phyloP scores from a whole-genome alignment of 352 stramenopile species.

The Phytophthora kernoviae region DNA sequence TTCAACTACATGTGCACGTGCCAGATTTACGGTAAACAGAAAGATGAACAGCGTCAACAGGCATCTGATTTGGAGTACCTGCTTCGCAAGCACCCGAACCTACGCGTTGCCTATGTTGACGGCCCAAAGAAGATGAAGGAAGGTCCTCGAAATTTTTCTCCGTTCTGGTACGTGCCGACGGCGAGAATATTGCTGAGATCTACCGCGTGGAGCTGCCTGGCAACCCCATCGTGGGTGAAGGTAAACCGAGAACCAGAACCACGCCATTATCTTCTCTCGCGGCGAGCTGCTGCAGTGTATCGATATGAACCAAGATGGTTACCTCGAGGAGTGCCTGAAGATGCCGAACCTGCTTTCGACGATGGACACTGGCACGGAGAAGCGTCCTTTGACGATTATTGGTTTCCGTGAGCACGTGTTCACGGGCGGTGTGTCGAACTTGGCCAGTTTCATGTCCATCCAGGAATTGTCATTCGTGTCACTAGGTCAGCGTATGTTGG shows the following conservation, averaged over 20 bases:
- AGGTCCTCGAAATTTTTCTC: constrained; percentile 86
- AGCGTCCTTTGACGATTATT: constrained; percentile 82
- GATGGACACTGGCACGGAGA: constrained; percentile 70
- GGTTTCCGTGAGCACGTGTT: constrained; percentile 90
- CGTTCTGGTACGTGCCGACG: constrained; percentile 73
- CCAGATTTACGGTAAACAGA: constrained; percentile 89
- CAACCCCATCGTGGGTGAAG: constrained; percentile 87
- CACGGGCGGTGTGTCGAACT: constrained; percentile 81
- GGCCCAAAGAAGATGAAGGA: constrained; percentile 90
- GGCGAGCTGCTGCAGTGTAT: constrained; percentile 90
- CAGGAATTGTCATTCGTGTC: constrained; percentile 88
- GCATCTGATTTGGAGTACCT: constrained; percentile 79
- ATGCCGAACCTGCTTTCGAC: constrained; percentile 89
- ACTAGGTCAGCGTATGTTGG: constrained; percentile 85
- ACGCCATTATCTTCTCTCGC: constrained; percentile 87
- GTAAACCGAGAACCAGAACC: constrained; percentile 91
- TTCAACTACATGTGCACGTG: constrained; percentile 91
- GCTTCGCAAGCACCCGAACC: constrained; percentile 77
- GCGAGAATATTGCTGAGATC: constrained; percentile 79
- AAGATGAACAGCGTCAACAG: constrained; percentile 84
- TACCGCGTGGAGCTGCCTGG: constrained; percentile 85
- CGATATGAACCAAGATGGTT: constrained; percentile 91
- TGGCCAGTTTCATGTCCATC: constrained; percentile 89
- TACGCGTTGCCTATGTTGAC: constrained; percentile 85
- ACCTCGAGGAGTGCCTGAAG: constrained; percentile 86